Evolutionary conservation across 805 yeast genomes (phyloP), one percentile per base, ranked within the genome.

Genomic region (Metschnikowia aberdeeniae): DNA sequence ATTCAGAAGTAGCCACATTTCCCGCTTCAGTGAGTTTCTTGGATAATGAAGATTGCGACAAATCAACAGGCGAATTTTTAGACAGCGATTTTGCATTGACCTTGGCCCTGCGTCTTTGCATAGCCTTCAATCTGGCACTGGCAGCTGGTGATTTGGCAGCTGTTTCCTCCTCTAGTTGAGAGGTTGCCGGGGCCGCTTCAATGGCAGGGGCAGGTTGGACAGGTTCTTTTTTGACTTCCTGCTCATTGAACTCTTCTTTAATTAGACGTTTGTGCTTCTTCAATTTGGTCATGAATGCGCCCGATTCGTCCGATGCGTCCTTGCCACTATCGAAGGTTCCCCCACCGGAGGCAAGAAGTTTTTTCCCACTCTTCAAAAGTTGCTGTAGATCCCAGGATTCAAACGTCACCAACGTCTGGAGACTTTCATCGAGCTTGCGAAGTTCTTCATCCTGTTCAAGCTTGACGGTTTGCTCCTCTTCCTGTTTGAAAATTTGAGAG

Each of bases 21-120:
- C 74, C 73, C 45, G 68, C 68, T 44, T 71, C 70, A 3, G 72
- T 76, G 40, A 80, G 63, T 49, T 79, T 72, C 40, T 80, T 60
- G 3, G 88, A 80, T 1, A 85, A 74, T 0, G 89, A 80, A 54
- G 86, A 80, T 59, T 83, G 86, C 1, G 89, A 80, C 8, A 86
- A 65, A 60, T 86, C 92, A 0, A 85, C 80, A 0, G 85, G 78
- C 35, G 64, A 60, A 4, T 63, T 60, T 55, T 73, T 77, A 19
- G 63, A 63, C 5, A 74, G 64, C 7, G 70, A 68, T 54, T 78
- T 81, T 1, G 87, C 86, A 51, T 74, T 78, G 42, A 80, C 82
- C 60, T 86, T 88, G 4, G 95, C 93, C 59, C 84, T 82, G 58
- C 98, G 77, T 57, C 86, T 85, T n/a, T 96, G 96, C 87, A 92